phyloP scores from a whole-genome alignment of 2,329 filamentous ascomycete genomes.

The Paracamarosporium sp. region DNA sequence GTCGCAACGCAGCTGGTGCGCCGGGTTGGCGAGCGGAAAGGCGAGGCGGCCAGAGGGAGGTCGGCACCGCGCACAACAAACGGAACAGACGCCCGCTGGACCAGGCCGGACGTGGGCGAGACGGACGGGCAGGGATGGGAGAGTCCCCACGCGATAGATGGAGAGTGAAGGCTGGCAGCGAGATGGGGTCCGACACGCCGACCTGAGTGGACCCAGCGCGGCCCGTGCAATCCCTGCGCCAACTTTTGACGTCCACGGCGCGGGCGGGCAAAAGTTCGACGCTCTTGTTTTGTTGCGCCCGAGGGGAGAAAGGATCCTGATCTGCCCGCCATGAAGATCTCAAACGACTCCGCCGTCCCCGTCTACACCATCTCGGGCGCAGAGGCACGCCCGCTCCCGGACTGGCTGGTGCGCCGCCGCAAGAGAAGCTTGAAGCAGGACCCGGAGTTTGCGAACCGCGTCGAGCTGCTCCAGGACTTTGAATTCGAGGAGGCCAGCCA shows the following conservation, averaged over 20 bases:
- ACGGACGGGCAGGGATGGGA: background rate
- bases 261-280: background rate
- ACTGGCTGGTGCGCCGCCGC: slow-evolving; percentile 90
- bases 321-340: slow-evolving; percentile 79
- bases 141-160: slow-evolving; percentile 9
- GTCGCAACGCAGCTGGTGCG: slow-evolving; percentile 1
- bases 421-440: slow-evolving; percentile 89
- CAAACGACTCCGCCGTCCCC: slow-evolving; percentile 80
- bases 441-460: slow-evolving; percentile 87
- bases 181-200: background rate
- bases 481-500: slow-evolving; percentile 95
- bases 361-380: slow-evolving; percentile 96
- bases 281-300: too few relatives aligned
- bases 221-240: slow-evolving; percentile 9
- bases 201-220: background rate
- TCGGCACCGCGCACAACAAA: background rate
- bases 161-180: too few relatives aligned
- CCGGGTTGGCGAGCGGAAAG: background rate
- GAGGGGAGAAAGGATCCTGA: too few relatives aligned
- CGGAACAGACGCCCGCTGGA: background rate
- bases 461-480: slow-evolving; percentile 96
- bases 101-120: background rate
- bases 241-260: background rate
- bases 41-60: background rate
- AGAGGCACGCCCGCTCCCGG: slow-evolving; percentile 84